These are phyloP conservation scores for Diphasiastrum complanatum DNA, from an alignment of 83 land plant genomes.

Conservation along the genomic window DNA sequence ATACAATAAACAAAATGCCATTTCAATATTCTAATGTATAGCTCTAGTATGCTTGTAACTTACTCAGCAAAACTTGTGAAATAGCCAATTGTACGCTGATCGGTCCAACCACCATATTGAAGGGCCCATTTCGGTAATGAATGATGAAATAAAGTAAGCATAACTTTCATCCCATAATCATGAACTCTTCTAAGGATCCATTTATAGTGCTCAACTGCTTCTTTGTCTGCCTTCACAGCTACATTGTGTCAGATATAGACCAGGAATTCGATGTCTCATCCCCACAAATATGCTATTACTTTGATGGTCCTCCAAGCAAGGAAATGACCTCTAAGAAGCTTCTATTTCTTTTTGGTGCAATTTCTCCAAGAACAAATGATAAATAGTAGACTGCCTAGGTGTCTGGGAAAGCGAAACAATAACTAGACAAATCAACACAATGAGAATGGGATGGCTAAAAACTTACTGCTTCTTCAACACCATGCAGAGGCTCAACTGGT, in stretches of 20 bases:
- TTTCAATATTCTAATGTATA: not conserved
- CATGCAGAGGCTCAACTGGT: conserved; percentile 32
- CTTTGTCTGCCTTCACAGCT: conserved; percentile 37
- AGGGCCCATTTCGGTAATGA: conserved; percentile 42
- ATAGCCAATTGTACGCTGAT: conserved; percentile 26
- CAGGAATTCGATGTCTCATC: too few species aligned
- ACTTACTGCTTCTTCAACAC: conserved; percentile 24
- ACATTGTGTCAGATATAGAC: too few species aligned
- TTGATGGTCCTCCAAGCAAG: too few species aligned
- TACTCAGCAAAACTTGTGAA: conserved; percentile 34
- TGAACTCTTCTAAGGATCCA: conserved; percentile 18
- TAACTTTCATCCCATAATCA: conserved; percentile 29
- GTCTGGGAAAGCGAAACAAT: not conserved
- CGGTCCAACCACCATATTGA: conserved; percentile 38
- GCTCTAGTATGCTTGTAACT: not conserved
- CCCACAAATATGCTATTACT: too few species aligned
- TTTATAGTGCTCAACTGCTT: conserved; percentile 38
- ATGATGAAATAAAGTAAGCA: conserved; percentile 43
- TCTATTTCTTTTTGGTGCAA: too few species aligned
- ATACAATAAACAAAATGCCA: not conserved
- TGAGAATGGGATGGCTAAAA: too few species aligned
- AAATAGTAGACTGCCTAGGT: too few species aligned
- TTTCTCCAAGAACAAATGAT: too few species aligned
- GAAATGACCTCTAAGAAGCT: too few species aligned
- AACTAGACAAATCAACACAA: too few species aligned